Evolutionary conservation across 306 rosid species (phyloP).

Genomic region (Carpinus fangiana): DNA sequence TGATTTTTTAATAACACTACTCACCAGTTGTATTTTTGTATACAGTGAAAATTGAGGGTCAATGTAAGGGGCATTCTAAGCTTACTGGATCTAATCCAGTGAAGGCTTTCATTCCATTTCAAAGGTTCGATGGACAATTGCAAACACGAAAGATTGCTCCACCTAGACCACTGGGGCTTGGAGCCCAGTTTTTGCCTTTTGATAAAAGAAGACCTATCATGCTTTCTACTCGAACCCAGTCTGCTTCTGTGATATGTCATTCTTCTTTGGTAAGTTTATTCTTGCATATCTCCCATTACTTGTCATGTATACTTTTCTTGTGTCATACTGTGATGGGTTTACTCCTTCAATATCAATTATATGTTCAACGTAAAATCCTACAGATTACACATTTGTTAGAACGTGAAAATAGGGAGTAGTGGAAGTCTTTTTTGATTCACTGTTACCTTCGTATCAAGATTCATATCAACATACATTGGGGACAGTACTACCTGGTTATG

Average conservation of each 20-base stretch:
- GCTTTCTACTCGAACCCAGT: conserved; percentile 22
- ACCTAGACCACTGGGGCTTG: conserved; percentile 15
- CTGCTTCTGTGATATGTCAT: conserved; percentile 41
- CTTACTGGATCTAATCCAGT: conserved; percentile 10
- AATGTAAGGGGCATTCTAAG: background rate
- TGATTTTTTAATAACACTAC: background rate
- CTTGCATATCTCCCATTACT: background rate
- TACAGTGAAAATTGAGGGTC: conserved; percentile 21
- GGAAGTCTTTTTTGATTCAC: background rate
- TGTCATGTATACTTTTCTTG: conserved; percentile 8
- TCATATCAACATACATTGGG: background rate
- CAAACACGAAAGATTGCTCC: conserved; percentile 3
- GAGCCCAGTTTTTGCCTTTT: conserved; percentile 4
- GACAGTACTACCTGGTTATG: background rate
- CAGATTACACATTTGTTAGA: background rate
- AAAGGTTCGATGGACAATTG: conserved; percentile 8
- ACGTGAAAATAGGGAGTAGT: background rate
- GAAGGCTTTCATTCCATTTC: conserved; percentile 8
- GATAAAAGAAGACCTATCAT: conserved; percentile 16
- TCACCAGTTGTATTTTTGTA: conserved; percentile 2
- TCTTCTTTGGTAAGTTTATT: conserved; percentile 44
- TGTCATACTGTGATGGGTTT: background rate
- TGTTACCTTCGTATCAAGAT: background rate
- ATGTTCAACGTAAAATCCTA: background rate
- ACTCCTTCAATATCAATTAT: background rate